These are phyloP conservation scores for Kwoniella mangroviensis DNA, from an alignment of 768 basidiomycete genomes.

Conservation along the genomic window DNA sequence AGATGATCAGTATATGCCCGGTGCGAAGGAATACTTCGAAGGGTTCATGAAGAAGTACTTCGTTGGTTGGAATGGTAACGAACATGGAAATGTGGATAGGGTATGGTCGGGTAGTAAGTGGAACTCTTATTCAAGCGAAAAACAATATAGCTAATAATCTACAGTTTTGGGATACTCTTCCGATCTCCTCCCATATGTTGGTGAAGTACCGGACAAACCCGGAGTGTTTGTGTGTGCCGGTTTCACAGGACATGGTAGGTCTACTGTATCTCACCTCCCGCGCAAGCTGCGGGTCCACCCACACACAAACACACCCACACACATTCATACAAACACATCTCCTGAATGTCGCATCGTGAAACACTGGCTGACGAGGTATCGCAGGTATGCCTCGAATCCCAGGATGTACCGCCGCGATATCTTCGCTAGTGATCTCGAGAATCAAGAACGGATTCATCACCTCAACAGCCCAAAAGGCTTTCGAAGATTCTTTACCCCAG, in stretches of 20 bases:
- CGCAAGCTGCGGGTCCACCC: too few species aligned
- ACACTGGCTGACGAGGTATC: slow-evolving; percentile 3
- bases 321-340: not conserved
- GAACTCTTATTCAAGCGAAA: not conserved
- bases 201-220: slow-evolving; percentile 31
- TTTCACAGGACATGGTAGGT: slow-evolving; percentile 49
- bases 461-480: slow-evolving; percentile 10
- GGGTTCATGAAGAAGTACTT: slow-evolving; percentile 41
- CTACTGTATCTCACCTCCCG: not conserved
- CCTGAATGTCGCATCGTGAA: not conserved
- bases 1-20: slow-evolving; percentile 40
- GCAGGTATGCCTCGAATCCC: slow-evolving; percentile 47
- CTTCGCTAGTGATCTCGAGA: slow-evolving; percentile 16
- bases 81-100: slow-evolving; percentile 37
- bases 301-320: not conserved
- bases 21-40: slow-evolving; percentile 38
- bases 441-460: slow-evolving; percentile 12
- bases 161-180: slow-evolving; percentile 45
- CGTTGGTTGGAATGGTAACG: slow-evolving; percentile 35
- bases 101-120: slow-evolving; percentile 46
- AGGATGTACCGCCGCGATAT: slow-evolving; percentile 33
- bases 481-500: slow-evolving; percentile 28
- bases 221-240: slow-evolving; percentile 44
- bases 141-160: not conserved
- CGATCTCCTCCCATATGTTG: slow-evolving; percentile 43